Percentiles rank a stretch among this genome's conserved stretches.
Evolutionary conservation across 345 rosid species (phyloP).

Genomic region (Eutrema japonicum): DNA sequence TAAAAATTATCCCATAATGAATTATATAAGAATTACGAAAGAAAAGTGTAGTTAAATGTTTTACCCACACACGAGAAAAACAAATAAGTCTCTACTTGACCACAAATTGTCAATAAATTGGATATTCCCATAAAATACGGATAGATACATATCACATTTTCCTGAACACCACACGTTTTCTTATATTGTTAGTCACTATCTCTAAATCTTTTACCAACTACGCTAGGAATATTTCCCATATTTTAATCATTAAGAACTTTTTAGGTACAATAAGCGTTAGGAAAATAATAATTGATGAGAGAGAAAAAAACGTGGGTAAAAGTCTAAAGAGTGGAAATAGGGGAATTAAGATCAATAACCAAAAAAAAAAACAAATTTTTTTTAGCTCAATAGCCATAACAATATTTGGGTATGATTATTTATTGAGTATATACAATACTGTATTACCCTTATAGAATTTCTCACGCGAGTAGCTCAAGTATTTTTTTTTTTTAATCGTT

Average conservation of each 20-base stretch:
- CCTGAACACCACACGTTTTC: not conserved
- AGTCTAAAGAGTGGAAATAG: too few species aligned
- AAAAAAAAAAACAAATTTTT: too few species aligned
- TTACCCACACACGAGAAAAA: not conserved
- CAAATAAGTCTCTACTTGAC: not conserved
- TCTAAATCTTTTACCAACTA: not conserved
- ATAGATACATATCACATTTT: not conserved
- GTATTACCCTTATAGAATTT: too few species aligned
- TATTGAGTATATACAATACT: too few species aligned
- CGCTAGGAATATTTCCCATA: not conserved
- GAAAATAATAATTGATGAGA: not conserved
- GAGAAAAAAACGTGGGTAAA: too few species aligned
- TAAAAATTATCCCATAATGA: not conserved
- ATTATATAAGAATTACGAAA: too few species aligned
- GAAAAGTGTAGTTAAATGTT: too few species aligned
- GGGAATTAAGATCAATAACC: too few species aligned
- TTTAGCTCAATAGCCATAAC: too few species aligned
- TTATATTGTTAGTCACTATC: conserved; percentile 5
- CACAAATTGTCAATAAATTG: not conserved
- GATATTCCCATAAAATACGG: not conserved
- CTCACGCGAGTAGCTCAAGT: too few species aligned
- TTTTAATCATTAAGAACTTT: not conserved
- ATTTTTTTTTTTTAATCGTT: too few species aligned
- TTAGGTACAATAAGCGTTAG: not conserved
- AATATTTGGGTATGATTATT: too few species aligned